Percentiles rank a stretch among this genome's conserved stretches.
Conservation (phyloP, 164 flowering plant genomes). For the Annona cherimola region DNA sequence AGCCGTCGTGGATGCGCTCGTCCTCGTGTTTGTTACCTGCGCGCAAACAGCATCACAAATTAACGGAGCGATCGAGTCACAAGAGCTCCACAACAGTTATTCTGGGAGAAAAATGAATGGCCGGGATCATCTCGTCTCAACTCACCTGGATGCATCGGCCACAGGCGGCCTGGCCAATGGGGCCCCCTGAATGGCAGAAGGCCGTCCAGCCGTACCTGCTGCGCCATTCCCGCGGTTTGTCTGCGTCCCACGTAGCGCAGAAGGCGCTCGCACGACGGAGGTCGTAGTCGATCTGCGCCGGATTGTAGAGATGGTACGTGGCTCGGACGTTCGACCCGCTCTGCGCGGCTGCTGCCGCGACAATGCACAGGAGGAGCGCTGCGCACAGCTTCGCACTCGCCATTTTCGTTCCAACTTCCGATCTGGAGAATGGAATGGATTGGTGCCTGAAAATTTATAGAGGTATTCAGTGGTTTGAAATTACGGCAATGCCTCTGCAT, state of each 20-base stretch:
- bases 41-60: neutral
- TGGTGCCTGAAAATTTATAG: neutral
- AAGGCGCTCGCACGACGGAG: slow-evolving; percentile 30
- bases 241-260: slow-evolving; percentile 49
- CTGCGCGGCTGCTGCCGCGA: slow-evolving; percentile 16
- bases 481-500: neutral
- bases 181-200: slow-evolving; percentile 41
- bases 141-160: slow-evolving; percentile 41
- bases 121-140: neutral
- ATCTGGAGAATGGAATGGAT: neutral
- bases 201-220: slow-evolving; percentile 42
- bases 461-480: neutral
- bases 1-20: slow-evolving; percentile 43
- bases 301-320: slow-evolving; percentile 42
- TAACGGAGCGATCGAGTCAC: neutral
- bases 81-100: too few relatives aligned
- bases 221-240: slow-evolving; percentile 41
- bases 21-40: slow-evolving; percentile 62
- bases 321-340: slow-evolving; percentile 39
- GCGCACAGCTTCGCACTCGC: neutral
- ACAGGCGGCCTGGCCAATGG: slow-evolving; percentile 36
- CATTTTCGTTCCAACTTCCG: neutral
- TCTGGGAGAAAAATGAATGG: too few relatives aligned
- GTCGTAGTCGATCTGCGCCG: slow-evolving; percentile 38
- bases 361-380: neutral